These are phyloP conservation scores for Vicia villosa DNA, from an alignment of 306 rosid species.

Conservation along the genomic window DNA sequence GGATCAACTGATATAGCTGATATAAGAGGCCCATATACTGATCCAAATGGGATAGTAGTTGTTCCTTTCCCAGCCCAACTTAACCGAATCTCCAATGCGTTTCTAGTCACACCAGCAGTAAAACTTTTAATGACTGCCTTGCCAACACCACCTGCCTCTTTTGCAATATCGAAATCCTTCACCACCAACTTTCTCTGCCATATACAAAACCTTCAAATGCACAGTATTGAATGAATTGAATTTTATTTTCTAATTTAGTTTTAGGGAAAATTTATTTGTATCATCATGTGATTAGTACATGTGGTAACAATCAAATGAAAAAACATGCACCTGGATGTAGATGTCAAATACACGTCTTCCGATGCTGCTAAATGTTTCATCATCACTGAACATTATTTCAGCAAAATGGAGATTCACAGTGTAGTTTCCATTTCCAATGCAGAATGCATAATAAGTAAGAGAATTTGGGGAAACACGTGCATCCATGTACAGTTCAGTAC, in stretches of 20 bases:
- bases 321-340: slow-evolving; percentile 54
- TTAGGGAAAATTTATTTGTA: slow-evolving; percentile 2
- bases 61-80: slow-evolving; percentile 57
- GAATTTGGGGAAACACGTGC: too few species aligned
- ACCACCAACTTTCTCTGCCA: slow-evolving; percentile 30
- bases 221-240: neutral
- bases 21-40: slow-evolving; percentile 50
- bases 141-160: slow-evolving; percentile 44
- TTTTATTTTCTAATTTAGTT: slow-evolving; percentile 7
- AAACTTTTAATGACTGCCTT: slow-evolving; percentile 14
- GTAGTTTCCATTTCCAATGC: too few species aligned
- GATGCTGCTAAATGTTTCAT: slow-evolving; percentile 39
- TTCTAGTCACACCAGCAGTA: slow-evolving; percentile 16
- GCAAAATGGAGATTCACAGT: too few species aligned
- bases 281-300: too few species aligned
- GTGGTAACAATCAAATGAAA: neutral
- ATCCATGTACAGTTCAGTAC: too few species aligned
- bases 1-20: slow-evolving; percentile 40
- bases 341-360: slow-evolving; percentile 62
- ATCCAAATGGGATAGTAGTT: slow-evolving; percentile 38
- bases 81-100: slow-evolving; percentile 35
- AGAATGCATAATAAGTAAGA: too few species aligned
- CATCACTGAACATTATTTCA: slow-evolving; percentile 32
- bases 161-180: slow-evolving; percentile 46
- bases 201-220: neutral